Conservation (phyloP, 2,329 filamentous ascomycete genomes). For the Clonostachys rhizophaga region DNA sequence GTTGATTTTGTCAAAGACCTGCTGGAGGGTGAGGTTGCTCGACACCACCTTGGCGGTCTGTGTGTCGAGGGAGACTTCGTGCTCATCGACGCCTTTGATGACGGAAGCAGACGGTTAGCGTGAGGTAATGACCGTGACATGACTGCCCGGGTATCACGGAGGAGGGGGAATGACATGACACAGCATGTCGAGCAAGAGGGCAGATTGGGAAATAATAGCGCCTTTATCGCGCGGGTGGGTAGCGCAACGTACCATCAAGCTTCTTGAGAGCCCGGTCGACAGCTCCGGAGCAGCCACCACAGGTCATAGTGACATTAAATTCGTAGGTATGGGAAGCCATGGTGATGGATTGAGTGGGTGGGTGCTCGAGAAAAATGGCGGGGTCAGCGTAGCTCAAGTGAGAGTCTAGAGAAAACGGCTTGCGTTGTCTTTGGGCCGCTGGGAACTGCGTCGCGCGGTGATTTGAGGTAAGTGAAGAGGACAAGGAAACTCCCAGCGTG, state of each 20-base stretch:
- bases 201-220: neutral
- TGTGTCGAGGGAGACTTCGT: constrained; percentile 80
- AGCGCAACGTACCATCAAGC: constrained; percentile 65
- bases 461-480: no score
- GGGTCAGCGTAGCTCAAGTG: neutral
- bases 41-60: constrained; percentile 79
- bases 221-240: neutral
- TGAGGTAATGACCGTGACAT: constrained; percentile 2
- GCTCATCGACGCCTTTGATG: constrained; percentile 71
- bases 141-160: no score
- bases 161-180: no score
- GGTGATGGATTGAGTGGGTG: constrained; percentile 6
- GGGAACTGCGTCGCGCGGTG: no score
- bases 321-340: constrained; percentile 85
- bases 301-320: constrained; percentile 92
- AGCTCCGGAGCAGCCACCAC: constrained; percentile 92
- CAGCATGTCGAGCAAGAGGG: neutral
- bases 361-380: constrained; percentile 1
- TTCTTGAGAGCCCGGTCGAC: constrained; percentile 89
- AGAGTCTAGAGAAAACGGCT: no score
- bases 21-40: constrained; percentile 64
- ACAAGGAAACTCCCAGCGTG: no score
- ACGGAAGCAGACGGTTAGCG: neutral
- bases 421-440: no score
- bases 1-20: constrained; percentile 80